Evolutionary conservation across 805 yeast species (phyloP).

Genomic region (Metschnikowia sp.): DNA sequence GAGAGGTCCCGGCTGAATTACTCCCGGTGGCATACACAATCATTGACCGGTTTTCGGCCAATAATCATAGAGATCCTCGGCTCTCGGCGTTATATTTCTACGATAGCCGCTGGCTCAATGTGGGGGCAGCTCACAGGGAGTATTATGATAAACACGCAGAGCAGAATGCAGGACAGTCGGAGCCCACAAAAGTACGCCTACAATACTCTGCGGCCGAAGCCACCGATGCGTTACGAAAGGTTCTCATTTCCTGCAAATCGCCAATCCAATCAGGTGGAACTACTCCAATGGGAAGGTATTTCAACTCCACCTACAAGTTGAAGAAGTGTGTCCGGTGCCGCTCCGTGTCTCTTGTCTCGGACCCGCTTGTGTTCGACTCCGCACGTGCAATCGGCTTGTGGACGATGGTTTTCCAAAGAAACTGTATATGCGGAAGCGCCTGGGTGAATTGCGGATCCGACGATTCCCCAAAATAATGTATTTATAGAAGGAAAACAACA

Average conservation of each 20-base stretch:
- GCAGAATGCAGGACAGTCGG: not conserved
- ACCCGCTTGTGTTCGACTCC: slow-evolving; percentile 36
- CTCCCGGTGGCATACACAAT: slow-evolving; percentile 40
- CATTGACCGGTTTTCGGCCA: slow-evolving; percentile 45
- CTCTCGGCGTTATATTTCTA: slow-evolving; percentile 57
- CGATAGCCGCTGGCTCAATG: slow-evolving; percentile 63
- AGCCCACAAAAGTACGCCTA: slow-evolving; percentile 16
- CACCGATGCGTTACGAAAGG: slow-evolving; percentile 38
- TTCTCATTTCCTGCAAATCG: slow-evolving; percentile 22
- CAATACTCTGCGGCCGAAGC: slow-evolving; percentile 22
- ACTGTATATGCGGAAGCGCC: slow-evolving; percentile 75
- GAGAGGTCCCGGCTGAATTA: slow-evolving; percentile 49
- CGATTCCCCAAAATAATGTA: not conserved
- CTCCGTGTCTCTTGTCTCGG: slow-evolving; percentile 39
- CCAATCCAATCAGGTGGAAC: slow-evolving; percentile 13
- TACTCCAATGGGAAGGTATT: slow-evolving; percentile 13
- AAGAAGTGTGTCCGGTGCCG: slow-evolving; percentile 43
- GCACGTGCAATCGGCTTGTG: slow-evolving; percentile 38
- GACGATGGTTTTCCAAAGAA: slow-evolving; percentile 67
- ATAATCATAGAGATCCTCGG: slow-evolving; percentile 43
- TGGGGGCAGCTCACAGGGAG: slow-evolving; percentile 21
- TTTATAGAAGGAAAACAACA: too few relatives aligned
- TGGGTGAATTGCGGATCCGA: slow-evolving; percentile 48
- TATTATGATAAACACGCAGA: not conserved
- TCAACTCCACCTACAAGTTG: slow-evolving; percentile 15